Evolutionary conservation across 208 protist genomes (phyloP).

Genomic region (Trypanosoma melophagium): DNA sequence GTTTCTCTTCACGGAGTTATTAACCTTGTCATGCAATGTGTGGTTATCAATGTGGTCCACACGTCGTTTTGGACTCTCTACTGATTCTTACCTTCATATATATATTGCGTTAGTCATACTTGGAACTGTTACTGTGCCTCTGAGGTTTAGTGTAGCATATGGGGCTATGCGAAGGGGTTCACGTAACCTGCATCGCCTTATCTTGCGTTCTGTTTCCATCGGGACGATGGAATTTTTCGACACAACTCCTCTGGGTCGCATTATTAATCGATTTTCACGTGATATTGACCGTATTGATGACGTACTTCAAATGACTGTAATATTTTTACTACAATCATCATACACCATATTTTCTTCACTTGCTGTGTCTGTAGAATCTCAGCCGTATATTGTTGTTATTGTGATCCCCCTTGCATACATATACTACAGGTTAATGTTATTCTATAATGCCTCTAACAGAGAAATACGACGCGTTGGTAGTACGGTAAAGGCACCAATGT

Average conservation of each 20-base stretch:
- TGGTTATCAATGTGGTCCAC: slow-evolving; percentile 58
- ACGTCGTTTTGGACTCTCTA: slow-evolving; percentile 11
- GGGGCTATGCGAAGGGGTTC: slow-evolving; percentile 25
- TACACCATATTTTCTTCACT: slow-evolving; percentile 59
- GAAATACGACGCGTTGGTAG: slow-evolving; percentile 86
- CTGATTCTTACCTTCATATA: slow-evolving; percentile 23
- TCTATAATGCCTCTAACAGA: slow-evolving; percentile 62
- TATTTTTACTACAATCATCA: slow-evolving; percentile 54
- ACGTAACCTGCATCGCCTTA: slow-evolving; percentile 28
- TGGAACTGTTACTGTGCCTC: slow-evolving; percentile 24
- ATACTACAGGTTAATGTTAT: slow-evolving; percentile 65
- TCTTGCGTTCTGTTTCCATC: slow-evolving; percentile 37
- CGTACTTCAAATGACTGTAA: slow-evolving; percentile 44
- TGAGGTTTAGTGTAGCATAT: slow-evolving; percentile 27
- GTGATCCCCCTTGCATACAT: slow-evolving; percentile 61
- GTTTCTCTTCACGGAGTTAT: slow-evolving; percentile 35
- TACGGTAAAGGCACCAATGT: slow-evolving; percentile 80
- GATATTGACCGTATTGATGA: slow-evolving; percentile 54
- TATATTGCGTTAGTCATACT: slow-evolving; percentile 31
- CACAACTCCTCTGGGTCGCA: slow-evolving; percentile 76
- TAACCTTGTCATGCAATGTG: slow-evolving; percentile 18
- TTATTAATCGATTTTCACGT: slow-evolving; percentile 64
- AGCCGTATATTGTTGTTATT: slow-evolving; percentile 41
- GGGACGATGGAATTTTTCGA: slow-evolving; percentile 88
- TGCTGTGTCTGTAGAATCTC: slow-evolving; percentile 32